phyloP scores from a whole-genome alignment of 2,329 filamentous ascomycete genomes.

The Cytospora leucostoma region DNA sequence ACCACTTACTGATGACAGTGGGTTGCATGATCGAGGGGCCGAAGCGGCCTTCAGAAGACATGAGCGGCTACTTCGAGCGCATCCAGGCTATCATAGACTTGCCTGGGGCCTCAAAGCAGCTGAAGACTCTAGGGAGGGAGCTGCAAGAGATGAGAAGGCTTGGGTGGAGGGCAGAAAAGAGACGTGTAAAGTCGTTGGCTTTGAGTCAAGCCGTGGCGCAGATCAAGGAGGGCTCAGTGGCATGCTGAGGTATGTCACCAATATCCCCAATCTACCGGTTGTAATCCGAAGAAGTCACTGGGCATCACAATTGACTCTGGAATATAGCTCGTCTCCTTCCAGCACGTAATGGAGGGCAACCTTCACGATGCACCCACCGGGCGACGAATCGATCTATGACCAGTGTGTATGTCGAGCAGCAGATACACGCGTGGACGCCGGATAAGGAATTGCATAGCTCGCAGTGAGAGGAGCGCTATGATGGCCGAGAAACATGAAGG shows the following conservation, averaged over 20 bases:
- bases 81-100: background rate
- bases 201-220: background rate
- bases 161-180: background rate
- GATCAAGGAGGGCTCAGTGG: background rate
- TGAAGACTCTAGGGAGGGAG: slow-evolving; percentile 7
- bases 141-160: background rate
- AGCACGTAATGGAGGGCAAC: background rate
- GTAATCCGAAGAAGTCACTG: too few species aligned
- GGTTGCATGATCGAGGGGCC: background rate
- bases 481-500: too few species aligned
- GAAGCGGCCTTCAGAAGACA: background rate
- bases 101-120: background rate
- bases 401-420: background rate
- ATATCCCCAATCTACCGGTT: background rate
- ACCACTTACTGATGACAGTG: slow-evolving; percentile 2
- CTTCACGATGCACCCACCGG: background rate
- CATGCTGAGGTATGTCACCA: background rate
- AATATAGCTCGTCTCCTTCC: background rate
- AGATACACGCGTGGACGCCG: too few species aligned
- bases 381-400: background rate
- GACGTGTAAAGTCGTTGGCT: background rate
- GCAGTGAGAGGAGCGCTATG: too few species aligned
- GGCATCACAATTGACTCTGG: background rate
- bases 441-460: too few species aligned
- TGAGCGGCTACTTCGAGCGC: slow-evolving; percentile 4